phyloP scores from a whole-genome alignment of 192 early-diverging fungal genomes.

The Backusella circina region DNA sequence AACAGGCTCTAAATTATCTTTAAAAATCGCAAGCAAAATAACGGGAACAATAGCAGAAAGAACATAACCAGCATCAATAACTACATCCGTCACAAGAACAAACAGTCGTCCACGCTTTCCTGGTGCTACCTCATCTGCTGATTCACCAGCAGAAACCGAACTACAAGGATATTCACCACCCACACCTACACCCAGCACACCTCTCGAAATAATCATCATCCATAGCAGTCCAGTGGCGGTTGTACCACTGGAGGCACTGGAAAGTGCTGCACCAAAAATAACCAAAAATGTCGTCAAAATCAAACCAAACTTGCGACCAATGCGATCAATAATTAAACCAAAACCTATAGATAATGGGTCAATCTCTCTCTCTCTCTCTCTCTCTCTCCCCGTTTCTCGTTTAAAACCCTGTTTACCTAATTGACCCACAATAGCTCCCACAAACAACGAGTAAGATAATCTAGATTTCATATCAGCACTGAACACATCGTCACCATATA shows the following conservation, averaged over 20 bases:
- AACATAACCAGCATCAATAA: constrained; percentile 48
- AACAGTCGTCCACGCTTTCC: constrained; percentile 33
- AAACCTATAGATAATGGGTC: constrained; percentile 21
- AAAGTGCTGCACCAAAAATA: constrained; percentile 42
- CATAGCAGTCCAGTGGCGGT: constrained; percentile 41
- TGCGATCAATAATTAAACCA: constrained; percentile 46
- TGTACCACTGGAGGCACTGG: constrained; percentile 35
- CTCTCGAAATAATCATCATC: constrained; percentile 43
- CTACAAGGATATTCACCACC: constrained; percentile 54
- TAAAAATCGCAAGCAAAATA: constrained; percentile 46
- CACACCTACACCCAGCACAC: constrained; percentile 43
- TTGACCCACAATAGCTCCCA: constrained; percentile 52
- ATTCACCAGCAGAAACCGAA: constrained; percentile 50
- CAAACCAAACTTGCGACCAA: constrained; percentile 53
- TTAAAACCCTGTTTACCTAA: constrained; percentile 17
- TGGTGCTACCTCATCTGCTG: constrained; percentile 45
- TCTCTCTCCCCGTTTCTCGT: neutral
- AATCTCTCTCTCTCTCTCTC: no score
- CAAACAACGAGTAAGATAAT: constrained; percentile 47
- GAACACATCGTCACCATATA: constrained; percentile 38
- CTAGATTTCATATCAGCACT: constrained; percentile 36
- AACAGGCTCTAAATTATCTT: constrained; percentile 40
- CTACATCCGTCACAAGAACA: constrained; percentile 40
- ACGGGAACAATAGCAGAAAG: constrained; percentile 42
- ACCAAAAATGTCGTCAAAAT: constrained; percentile 44